A percentile compares a stretch with the other conserved stretches of the same genome.
Evolutionary conservation across 495 filamentous ascomycete genomes (phyloP).

Genomic region (Physcia stellaris): DNA sequence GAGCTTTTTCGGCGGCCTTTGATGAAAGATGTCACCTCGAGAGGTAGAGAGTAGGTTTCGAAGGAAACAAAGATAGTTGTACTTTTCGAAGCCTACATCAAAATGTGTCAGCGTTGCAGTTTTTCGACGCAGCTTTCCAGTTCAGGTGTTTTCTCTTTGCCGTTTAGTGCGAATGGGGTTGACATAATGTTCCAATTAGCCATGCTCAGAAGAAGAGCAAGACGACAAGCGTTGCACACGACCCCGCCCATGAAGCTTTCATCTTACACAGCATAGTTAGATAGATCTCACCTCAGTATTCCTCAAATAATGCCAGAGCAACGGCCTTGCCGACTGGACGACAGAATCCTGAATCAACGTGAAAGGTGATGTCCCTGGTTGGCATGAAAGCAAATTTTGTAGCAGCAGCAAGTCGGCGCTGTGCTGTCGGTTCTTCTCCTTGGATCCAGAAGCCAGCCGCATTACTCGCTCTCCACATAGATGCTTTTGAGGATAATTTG

Average conservation of each 20-base stretch:
- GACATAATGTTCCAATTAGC: no score
- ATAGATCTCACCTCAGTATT: conserved; percentile 48
- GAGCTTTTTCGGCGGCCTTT: conserved; percentile 44
- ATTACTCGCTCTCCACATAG: no score
- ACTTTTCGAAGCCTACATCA: conserved; percentile 35
- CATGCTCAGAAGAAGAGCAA: no score
- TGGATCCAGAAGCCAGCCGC: no score
- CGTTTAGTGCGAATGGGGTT: no score
- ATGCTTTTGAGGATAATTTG: no score
- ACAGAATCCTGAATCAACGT: conserved; percentile 74
- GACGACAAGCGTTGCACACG: no score
- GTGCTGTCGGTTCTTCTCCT: no score
- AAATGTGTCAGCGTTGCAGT: no score
- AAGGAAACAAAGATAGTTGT: conserved; percentile 70
- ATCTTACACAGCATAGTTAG: not conserved
- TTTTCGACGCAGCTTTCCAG: no score
- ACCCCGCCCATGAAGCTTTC: no score
- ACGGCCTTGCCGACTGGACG: conserved; percentile 62
- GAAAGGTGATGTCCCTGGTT: conserved; percentile 72
- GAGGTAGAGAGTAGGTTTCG: conserved; percentile 45
- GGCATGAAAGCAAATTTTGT: conserved; percentile 63
- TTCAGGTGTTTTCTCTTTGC: no score
- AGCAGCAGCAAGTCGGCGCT: conserved; percentile 75
- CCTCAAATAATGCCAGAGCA: conserved; percentile 59
- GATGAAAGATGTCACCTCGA: conserved; percentile 49